Percentiles rank a stretch among this genome's conserved stretches.
These are phyloP conservation scores for Claviceps cyperi DNA, from an alignment of 2,329 filamentous ascomycete genomes.

Conservation along the genomic window DNA sequence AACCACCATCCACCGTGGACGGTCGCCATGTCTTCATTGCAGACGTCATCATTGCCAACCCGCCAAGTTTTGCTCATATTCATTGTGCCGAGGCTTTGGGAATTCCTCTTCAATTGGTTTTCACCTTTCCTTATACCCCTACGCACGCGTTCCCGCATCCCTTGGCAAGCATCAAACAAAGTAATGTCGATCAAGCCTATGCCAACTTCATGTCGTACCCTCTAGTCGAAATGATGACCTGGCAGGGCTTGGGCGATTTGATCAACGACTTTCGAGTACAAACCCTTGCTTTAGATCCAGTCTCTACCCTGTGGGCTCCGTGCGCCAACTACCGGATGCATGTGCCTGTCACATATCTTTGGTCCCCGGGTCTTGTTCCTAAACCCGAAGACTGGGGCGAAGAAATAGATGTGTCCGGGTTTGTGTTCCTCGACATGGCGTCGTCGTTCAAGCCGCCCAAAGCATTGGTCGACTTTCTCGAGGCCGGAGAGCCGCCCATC, in stretches of 20 bases:
- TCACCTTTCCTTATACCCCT: slow-evolving; percentile 71
- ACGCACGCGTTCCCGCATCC: slow-evolving; percentile 66
- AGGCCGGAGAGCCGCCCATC: slow-evolving; percentile 42
- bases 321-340: slow-evolving; percentile 58
- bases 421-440: slow-evolving; percentile 61
- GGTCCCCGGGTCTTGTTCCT: slow-evolving; percentile 50
- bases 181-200: slow-evolving; percentile 57
- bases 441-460: slow-evolving; percentile 44
- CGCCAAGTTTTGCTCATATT: slow-evolving; percentile 62
- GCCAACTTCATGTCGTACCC: slow-evolving; percentile 73
- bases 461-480: slow-evolving; percentile 40
- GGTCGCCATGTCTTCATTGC: slow-evolving; percentile 42
- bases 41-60: slow-evolving; percentile 76
- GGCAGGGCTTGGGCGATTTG: slow-evolving; percentile 74
- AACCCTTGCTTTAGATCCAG: slow-evolving; percentile 55
- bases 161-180: slow-evolving; percentile 58
- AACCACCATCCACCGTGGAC: slow-evolving; percentile 16
- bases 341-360: slow-evolving; percentile 63
- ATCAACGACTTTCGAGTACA: slow-evolving; percentile 60
- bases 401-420: slow-evolving; percentile 61
- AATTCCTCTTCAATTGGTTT: slow-evolving; percentile 72
- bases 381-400: slow-evolving; percentile 55
- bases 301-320: slow-evolving; percentile 65
- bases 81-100: slow-evolving; percentile 69
- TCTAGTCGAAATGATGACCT: slow-evolving; percentile 74